Conservation (phyloP, 345 rosid species). For the Dimocarpus longan region DNA sequence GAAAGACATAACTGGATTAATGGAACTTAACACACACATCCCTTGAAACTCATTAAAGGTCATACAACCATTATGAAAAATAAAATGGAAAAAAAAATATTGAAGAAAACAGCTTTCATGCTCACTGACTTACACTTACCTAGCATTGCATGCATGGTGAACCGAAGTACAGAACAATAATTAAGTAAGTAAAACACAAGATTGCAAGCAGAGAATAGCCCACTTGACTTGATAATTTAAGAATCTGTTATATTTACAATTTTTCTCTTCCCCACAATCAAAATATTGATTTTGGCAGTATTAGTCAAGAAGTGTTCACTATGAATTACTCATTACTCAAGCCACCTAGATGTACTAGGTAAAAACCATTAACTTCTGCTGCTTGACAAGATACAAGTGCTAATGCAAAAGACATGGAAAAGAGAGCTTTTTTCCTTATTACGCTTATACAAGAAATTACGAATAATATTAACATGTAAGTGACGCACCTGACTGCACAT, state of each 20-base stretch:
- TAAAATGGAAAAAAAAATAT: background rate
- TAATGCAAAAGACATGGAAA: conserved; percentile 9
- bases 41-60: background rate
- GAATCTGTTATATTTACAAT: background rate
- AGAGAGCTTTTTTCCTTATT: background rate
- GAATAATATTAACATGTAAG: background rate
- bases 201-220: background rate
- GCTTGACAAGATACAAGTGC: conserved; percentile 17
- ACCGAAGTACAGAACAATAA: background rate
- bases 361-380: conserved; percentile 7
- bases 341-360: conserved; percentile 13
- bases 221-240: conserved; percentile 3
- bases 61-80: background rate
- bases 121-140: conserved; percentile 4
- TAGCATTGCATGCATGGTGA: background rate
- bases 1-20: conserved; percentile 6
- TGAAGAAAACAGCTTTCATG: background rate
- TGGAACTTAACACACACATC: background rate
- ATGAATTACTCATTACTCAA: background rate
- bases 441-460: conserved; percentile 12
- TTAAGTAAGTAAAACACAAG: background rate
- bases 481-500: conserved; percentile 75
- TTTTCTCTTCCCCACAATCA: conserved; percentile 3
- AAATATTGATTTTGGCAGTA: background rate
- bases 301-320: background rate